A percentile compares a stretch with the other conserved stretches of the same genome.
Conservation (phyloP, 495 filamentous ascomycete genomes). For the Annulohypoxylon bovei region DNA sequence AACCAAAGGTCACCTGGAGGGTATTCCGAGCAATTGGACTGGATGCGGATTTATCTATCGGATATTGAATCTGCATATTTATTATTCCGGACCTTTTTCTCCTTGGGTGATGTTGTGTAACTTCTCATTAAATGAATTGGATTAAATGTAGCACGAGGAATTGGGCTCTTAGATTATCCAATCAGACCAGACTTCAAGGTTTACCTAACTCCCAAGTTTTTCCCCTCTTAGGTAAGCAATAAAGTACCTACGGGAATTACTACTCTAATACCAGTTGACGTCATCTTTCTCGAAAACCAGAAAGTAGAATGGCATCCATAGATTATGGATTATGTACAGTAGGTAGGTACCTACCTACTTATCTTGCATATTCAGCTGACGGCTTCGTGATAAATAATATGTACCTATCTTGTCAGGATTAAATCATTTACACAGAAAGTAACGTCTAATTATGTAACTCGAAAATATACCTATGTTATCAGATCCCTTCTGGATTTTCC, state of each 20-base stretch:
- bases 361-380: too few species aligned
- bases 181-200: neutral
- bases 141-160: neutral
- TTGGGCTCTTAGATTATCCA: neutral
- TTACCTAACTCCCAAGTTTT: neutral
- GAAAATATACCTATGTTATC: neutral
- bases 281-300: slow-evolving; percentile 14
- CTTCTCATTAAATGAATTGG: neutral
- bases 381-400: too few species aligned
- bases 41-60: neutral
- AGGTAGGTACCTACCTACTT: too few species aligned
- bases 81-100: slow-evolving; percentile 28
- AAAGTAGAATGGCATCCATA: too few species aligned
- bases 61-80: neutral
- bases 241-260: neutral
- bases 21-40: slow-evolving; percentile 15
- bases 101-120: slow-evolving; percentile 7
- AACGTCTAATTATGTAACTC: neutral
- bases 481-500: neutral
- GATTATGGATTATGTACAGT: too few species aligned
- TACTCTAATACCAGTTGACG: slow-evolving; percentile 18
- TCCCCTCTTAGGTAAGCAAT: slow-evolving; percentile 11
- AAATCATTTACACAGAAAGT: neutral
- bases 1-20: neutral
- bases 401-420: neutral